Percentiles rank a stretch among this genome's conserved stretches.
Evolutionary conservation across 1,284 basidiomycete species (phyloP).

Genomic region (Lignosus rhinocerotis): DNA sequence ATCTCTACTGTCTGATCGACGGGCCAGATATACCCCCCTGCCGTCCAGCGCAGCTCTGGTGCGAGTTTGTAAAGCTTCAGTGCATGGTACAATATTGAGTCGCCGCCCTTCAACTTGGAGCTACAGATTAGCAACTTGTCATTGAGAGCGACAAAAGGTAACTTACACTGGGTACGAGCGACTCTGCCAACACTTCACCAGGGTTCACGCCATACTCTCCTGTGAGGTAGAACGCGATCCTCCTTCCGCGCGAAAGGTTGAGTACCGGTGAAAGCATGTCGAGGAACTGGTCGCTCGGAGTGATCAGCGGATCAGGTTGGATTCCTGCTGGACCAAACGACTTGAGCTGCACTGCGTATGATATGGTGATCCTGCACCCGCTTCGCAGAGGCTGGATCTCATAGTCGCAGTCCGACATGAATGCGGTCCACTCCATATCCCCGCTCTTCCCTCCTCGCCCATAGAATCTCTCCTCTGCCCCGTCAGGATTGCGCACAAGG

Average conservation of each 20-base stretch:
- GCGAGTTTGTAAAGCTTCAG: conserved; percentile 73
- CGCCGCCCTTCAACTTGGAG: conserved; percentile 70
- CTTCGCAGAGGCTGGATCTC: conserved; percentile 70
- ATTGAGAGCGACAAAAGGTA: not conserved
- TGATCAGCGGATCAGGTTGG: conserved; percentile 59
- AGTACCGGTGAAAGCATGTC: conserved; percentile 69
- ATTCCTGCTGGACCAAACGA: conserved; percentile 60
- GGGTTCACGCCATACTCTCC: conserved; percentile 76
- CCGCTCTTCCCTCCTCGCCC: conserved; percentile 61
- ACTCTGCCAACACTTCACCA: conserved; percentile 66
- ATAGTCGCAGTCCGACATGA: conserved; percentile 70
- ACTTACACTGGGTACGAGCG: conserved; percentile 68
- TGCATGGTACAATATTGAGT: conserved; percentile 72
- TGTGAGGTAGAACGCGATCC: conserved; percentile 69
- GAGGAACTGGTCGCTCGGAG: conserved; percentile 71
- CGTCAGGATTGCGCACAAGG: conserved; percentile 55
- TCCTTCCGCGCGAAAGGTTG: conserved; percentile 67
- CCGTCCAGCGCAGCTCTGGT: conserved; percentile 76
- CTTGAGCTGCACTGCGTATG: conserved; percentile 70
- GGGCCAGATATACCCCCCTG: conserved; percentile 80
- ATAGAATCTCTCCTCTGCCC: conserved; percentile 62
- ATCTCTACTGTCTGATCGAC: conserved; percentile 68
- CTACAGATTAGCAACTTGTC: not conserved
- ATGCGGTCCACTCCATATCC: conserved; percentile 75
- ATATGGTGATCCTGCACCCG: conserved; percentile 67